Evolutionary conservation across 176 grass and related monocot species (phyloP).

Genomic region (Zea luxurians): DNA sequence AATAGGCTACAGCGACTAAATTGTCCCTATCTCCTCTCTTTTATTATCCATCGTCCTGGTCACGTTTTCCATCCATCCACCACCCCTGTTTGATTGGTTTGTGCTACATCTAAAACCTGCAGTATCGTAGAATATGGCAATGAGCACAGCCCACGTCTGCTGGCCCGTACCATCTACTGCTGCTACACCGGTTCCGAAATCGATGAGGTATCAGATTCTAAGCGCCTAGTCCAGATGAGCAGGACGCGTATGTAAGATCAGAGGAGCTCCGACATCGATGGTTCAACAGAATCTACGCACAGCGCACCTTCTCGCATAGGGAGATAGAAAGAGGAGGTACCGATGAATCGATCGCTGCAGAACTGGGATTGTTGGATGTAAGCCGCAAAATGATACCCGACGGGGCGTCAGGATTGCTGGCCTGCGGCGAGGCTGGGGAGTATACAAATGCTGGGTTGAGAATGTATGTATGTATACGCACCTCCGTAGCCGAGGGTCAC

Average conservation of each 20-base stretch:
- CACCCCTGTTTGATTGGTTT: too few species aligned
- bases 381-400: background rate
- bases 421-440: background rate
- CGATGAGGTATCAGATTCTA: background rate
- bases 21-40: background rate
- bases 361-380: fast-evolving
- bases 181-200: background rate
- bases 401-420: background rate
- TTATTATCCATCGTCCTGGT: background rate
- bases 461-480: background rate
- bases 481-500: constrained; percentile 30
- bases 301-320: background rate
- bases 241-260: background rate
- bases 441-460: background rate
- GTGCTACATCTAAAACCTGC: too few species aligned
- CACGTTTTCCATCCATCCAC: constrained; percentile 1
- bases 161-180: background rate
- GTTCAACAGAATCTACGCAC: background rate
- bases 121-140: constrained; percentile 19
- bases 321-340: background rate
- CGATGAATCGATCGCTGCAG: background rate
- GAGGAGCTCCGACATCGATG: background rate
- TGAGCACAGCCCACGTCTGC: constrained; percentile 23
- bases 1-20: background rate
- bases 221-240: too few species aligned